These are phyloP conservation scores for Fusarium annulatum DNA, from an alignment of 2,329 filamentous ascomycete species.

Conservation along the genomic window DNA sequence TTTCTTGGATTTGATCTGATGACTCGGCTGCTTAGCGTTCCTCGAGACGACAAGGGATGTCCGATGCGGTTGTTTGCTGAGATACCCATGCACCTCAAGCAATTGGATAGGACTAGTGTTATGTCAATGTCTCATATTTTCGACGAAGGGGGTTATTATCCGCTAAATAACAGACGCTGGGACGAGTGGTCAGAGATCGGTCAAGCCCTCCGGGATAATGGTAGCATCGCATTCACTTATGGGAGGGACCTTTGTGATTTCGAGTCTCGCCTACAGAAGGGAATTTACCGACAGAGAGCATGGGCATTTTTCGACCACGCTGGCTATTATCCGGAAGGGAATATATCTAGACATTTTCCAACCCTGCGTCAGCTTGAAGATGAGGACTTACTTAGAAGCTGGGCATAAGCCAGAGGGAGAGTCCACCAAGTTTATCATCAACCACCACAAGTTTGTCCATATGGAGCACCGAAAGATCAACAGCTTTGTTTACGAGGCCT, in stretches of 20 bases:
- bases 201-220: rapidly evolving
- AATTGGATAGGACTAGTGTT: rapidly evolving
- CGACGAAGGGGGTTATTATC: rapidly evolving
- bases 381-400: neutral
- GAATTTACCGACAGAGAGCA: neutral
- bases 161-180: neutral
- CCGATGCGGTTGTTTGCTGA: neutral
- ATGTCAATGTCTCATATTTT: rapidly evolving
- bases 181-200: neutral
- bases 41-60: neutral
- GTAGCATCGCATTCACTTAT: neutral
- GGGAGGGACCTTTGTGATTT: neutral
- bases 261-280: neutral
- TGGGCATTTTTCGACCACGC: neutral
- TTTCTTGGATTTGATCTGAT: neutral
- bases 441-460: neutral
- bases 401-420: neutral
- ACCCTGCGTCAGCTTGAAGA: no score
- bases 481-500: neutral
- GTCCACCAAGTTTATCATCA: neutral
- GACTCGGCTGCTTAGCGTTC: neutral
- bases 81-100: neutral
- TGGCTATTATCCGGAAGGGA: no score
- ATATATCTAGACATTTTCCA: neutral
- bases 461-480: neutral